Evolutionary conservation across 495 filamentous ascomycete species (phyloP), one percentile per base, ranked within the genome.

Genomic region (Penicillium nucicola): DNA sequence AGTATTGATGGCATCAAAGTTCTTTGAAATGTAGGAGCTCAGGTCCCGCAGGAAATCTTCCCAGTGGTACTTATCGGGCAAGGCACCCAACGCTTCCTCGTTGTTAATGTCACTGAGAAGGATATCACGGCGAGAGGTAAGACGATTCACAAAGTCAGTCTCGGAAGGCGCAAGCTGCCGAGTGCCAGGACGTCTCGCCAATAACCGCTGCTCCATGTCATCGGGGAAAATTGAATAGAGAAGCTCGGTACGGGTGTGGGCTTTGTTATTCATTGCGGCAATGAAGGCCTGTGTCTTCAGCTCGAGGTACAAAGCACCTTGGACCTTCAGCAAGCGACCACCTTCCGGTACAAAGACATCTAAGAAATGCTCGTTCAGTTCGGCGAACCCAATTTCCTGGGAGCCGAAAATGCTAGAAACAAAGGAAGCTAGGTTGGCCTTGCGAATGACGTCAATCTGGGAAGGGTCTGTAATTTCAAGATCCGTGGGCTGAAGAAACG

Each of bases 201-300:
- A 72, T 2, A 95, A 64, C 2, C 69, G 68, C 19, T 83, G 75
- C 43, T 89, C 85, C 52, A 93, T 72, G 36, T 85, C 77, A 5
- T 75, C 69, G 0, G 89, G 87, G 58, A 96, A 96, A 0, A 95
- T 65, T 45, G 86, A 78, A 28, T 86, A 84, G 9, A 96, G 61
- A 4, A 89, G 75, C 30, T 86, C 84, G 4, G 85, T 83, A 39
- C 79, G 81, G 2, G 81, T 76, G 15, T 78, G 79, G 33, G 88
- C 80, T 15, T 80, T 78, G 44, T 80, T 84, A 35, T 78, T 74
- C 58, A 89, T 77, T 2, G 87, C 82, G 2, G 86, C 84, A 43
- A 95, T 85, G 53, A 92, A 88, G 9, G 85, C 83, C 51, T 95
- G 89, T 1, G 91, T 95, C 64, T 96, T 96, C 14, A 96, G 74